Evolutionary conservation across 169 alveolate genomes (phyloP).

Genomic region (Plasmodium vivax): DNA sequence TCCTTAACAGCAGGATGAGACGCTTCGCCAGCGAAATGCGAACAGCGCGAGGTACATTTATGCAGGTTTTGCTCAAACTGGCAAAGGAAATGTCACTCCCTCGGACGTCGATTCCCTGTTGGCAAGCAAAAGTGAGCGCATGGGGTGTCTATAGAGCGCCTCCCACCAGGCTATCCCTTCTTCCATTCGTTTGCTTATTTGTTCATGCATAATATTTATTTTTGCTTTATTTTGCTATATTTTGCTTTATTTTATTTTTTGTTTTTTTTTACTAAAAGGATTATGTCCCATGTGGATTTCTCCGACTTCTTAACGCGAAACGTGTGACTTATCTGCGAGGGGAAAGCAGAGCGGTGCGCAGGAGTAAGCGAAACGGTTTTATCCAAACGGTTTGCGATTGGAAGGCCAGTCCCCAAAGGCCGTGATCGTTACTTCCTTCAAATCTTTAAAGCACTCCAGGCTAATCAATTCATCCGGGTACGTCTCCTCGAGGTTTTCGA

Average conservation of each 20-base stretch:
- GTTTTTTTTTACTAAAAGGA: slow-evolving; percentile 17
- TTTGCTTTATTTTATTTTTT: neutral
- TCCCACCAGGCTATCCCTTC: neutral
- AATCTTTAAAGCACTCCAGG: slow-evolving; percentile 10
- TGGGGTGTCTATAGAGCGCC: neutral
- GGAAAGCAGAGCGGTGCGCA: neutral
- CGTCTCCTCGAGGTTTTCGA: slow-evolving; percentile 24
- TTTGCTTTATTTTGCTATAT: neutral
- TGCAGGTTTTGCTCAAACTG: slow-evolving; percentile 52
- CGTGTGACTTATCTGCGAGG: slow-evolving; percentile 9
- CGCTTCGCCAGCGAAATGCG: neutral
- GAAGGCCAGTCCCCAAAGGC: neutral
- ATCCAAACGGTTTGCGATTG: neutral
- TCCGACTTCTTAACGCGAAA: slow-evolving; percentile 65
- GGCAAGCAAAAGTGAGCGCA: neutral
- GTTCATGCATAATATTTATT: neutral
- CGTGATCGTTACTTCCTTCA: slow-evolving; percentile 18
- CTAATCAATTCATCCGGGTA: neutral
- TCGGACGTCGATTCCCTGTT: slow-evolving; percentile 66
- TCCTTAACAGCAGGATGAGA: neutral
- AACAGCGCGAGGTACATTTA: slow-evolving; percentile 24
- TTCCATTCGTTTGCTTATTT: neutral
- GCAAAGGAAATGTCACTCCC: slow-evolving; percentile 74
- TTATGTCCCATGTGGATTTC: slow-evolving; percentile 66
- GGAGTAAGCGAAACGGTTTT: neutral